phyloP scores from a whole-genome alignment of 1,284 basidiomycete genomes.

The Tremellales sp. region DNA sequence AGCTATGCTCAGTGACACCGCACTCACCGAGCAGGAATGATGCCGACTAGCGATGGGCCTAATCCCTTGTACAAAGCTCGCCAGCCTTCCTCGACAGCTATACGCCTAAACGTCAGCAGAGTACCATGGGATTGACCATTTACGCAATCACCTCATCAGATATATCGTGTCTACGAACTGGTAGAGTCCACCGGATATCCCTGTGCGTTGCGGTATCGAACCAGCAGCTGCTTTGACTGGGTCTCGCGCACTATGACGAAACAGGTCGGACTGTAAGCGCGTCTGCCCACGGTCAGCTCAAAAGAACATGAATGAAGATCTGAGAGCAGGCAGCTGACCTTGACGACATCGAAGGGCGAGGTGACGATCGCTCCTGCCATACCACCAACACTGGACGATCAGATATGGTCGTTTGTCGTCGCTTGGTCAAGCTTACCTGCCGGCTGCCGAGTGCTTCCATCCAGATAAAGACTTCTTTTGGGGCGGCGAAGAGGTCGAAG shows the following conservation, averaged over 20 bases:
- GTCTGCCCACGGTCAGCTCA: conserved; percentile 54
- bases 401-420: conserved; percentile 13
- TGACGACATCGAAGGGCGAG: conserved; percentile 96
- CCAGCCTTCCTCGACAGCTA: conserved; percentile 84
- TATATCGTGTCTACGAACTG: conserved; percentile 93
- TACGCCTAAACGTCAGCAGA: conserved; percentile 58
- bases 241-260: conserved; percentile 52
- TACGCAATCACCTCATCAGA: conserved; percentile 68
- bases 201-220: conserved; percentile 30
- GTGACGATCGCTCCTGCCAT: conserved; percentile 98
- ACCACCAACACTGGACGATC: conserved; percentile 69
- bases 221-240: conserved; percentile 14
- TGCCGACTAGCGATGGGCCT: conserved; percentile 90
- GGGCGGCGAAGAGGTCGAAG: conserved; percentile 17
- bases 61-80: conserved; percentile 91
- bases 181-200: conserved; percentile 62
- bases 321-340: conserved; percentile 48
- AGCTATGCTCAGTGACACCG: background rate
- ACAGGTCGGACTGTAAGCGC: conserved; percentile 86
- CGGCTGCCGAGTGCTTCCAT: conserved; percentile 79
- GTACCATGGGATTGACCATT: background rate
- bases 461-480: conserved; percentile 59
- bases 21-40: conserved; percentile 78
- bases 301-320: background rate
- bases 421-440: conserved; percentile 57